Conservation (phyloP, 2,329 filamentous ascomycete species). For the Xylariales sp. region DNA sequence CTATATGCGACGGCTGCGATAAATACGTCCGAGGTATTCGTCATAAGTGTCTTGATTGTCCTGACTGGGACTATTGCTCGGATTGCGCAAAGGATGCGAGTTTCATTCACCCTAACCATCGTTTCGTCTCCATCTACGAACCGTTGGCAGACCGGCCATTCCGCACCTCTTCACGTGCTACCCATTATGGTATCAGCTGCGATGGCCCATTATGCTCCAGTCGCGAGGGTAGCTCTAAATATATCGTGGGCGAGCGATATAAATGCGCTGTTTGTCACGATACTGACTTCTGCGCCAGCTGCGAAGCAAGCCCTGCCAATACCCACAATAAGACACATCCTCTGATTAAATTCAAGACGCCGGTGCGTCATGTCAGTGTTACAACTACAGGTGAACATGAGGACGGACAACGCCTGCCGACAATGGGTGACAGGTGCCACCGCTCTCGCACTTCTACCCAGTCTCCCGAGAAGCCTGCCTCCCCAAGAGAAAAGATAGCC, state of each 20-base stretch:
- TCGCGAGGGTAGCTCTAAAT: conserved; percentile 66
- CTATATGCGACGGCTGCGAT: conserved; percentile 95
- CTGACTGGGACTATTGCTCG: conserved; percentile 96
- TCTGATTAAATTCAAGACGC: conserved; percentile 95
- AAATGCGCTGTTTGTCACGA: conserved; percentile 98
- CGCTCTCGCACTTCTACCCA: conserved; percentile 47
- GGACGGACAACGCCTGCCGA: conserved; percentile 71
- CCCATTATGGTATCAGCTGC: conserved; percentile 90
- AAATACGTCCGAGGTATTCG: conserved; percentile 87
- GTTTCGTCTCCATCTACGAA: conserved; percentile 89
- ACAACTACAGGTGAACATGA: conserved; percentile 84
- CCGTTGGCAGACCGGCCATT: conserved; percentile 62
- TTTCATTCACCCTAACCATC: conserved; percentile 81
- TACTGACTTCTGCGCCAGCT: conserved; percentile 92
- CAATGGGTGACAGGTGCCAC: conserved; percentile 74
- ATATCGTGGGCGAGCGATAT: conserved; percentile 89
- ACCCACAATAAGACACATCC: conserved; percentile 95
- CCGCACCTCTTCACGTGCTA: conserved; percentile 56
- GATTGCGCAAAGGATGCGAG: conserved; percentile 76
- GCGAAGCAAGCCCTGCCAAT: conserved; percentile 88
- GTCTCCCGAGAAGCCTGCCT: conserved; percentile 64
- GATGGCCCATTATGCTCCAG: conserved; percentile 88
- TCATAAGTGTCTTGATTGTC: conserved; percentile 96
- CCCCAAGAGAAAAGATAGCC: conserved; percentile 60
- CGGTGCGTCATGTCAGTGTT: conserved; percentile 87